phyloP scores from a whole-genome alignment of 106 monocot genomes.

The Iris macrosiphon region DNA sequence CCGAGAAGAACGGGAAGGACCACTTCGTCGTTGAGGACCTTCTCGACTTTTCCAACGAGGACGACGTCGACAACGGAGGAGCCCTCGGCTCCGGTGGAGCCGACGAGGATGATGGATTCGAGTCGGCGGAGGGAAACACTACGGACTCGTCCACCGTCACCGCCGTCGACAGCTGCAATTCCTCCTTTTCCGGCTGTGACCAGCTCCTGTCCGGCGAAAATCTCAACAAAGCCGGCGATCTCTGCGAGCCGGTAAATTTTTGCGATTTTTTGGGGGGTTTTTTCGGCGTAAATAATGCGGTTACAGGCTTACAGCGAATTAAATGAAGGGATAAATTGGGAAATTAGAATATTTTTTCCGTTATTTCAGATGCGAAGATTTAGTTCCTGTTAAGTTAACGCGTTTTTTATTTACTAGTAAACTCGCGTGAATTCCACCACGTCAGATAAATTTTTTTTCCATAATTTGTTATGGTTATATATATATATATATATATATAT shows the following conservation, averaged over 20 bases:
- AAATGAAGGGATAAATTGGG: slow-evolving; percentile 11
- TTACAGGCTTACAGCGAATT: not conserved
- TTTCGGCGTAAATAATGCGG: not conserved
- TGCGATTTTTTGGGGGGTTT: not conserved
- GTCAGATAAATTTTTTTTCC: no score
- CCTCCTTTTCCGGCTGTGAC: slow-evolving; percentile 25
- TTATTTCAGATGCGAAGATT: not conserved
- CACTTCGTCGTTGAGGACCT: slow-evolving; percentile 72
- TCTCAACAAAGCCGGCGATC: slow-evolving; percentile 36
- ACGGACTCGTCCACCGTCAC: slow-evolving; percentile 43
- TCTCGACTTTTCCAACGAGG: slow-evolving; percentile 71
- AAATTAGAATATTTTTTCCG: slow-evolving; percentile 4
- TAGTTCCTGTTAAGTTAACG: no score
- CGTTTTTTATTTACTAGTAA: no score
- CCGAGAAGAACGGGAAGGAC: slow-evolving; percentile 33
- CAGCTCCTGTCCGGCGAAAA: slow-evolving; percentile 19
- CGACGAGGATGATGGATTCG: slow-evolving; percentile 4
- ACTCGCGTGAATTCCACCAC: no score
- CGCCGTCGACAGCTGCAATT: slow-evolving; percentile 34
- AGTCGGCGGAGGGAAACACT: slow-evolving; percentile 10
- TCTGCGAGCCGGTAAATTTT: slow-evolving; percentile 61
- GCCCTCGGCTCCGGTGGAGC: slow-evolving; percentile 1
- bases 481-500: no score
- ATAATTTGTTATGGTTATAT: no score
- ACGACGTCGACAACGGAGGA: slow-evolving; percentile 14